Evolutionary conservation across 768 basidiomycete genomes (phyloP).

Genomic region (Myochromella boudieri): DNA sequence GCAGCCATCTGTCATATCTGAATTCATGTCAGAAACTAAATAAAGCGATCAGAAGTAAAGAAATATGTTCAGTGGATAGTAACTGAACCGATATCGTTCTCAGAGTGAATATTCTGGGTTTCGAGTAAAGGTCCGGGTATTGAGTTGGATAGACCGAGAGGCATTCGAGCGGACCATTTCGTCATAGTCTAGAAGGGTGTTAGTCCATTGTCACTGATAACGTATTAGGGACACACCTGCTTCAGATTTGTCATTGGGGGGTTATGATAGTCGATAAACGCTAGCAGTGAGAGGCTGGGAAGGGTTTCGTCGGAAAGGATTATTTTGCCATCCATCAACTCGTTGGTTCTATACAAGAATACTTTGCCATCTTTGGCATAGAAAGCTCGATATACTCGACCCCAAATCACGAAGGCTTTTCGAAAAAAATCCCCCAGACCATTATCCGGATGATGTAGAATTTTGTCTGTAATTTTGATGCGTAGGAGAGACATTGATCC

Average conservation of each 20-base stretch:
- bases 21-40: constrained; percentile 27
- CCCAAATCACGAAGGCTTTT: constrained; percentile 53
- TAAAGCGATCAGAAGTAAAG: constrained; percentile 2
- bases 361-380: constrained; percentile 58
- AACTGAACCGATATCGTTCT: constrained; percentile 50
- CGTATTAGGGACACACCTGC: constrained; percentile 41
- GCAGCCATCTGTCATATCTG: constrained; percentile 59
- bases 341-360: constrained; percentile 57
- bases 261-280: constrained; percentile 60
- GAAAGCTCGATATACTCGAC: constrained; percentile 57
- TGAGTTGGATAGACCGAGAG: constrained; percentile 63
- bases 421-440: constrained; percentile 41
- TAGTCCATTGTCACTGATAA: background rate
- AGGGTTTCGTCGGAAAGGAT: background rate
- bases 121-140: constrained; percentile 50
- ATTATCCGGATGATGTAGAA: constrained; percentile 29
- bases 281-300: constrained; percentile 31
- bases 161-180: constrained; percentile 65
- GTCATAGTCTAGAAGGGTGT: constrained; percentile 45
- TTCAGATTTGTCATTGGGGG: constrained; percentile 40
- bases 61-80: background rate
- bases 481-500: constrained; percentile 62
- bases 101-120: constrained; percentile 32
- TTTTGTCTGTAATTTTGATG: constrained; percentile 39
- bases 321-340: constrained; percentile 26